Percentiles rank a stretch among this genome's conserved stretches.
Evolutionary conservation across 2,329 filamentous ascomycete species (phyloP).

Genomic region (Diaporthe batatas): DNA sequence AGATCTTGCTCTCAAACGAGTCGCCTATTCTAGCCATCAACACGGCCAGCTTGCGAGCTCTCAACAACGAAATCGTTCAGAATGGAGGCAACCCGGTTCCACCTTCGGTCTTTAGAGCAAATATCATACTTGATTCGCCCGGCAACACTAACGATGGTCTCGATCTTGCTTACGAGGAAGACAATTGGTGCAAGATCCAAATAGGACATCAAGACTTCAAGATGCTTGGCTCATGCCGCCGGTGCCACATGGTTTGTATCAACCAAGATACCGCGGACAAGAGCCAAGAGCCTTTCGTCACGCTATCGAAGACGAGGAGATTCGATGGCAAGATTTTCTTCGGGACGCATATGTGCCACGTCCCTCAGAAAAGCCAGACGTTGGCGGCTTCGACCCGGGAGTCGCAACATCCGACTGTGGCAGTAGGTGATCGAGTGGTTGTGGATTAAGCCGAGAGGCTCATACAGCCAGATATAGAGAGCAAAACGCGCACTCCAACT

Average conservation of each 20-base stretch:
- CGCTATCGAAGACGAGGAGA: constrained; percentile 86
- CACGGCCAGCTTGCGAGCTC: constrained; percentile 79
- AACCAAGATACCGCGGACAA: constrained; percentile 85
- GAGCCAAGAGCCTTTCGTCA: constrained; percentile 88
- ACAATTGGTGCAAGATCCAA: constrained; percentile 77
- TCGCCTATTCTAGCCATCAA: constrained; percentile 92
- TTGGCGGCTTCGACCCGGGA: constrained; percentile 45
- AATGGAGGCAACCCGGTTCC: constrained; percentile 75
- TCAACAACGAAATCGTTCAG: constrained; percentile 79
- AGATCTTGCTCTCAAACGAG: constrained; percentile 90
- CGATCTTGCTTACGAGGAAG: constrained; percentile 80
- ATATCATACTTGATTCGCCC: constrained; percentile 78
- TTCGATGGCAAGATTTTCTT: constrained; percentile 90
- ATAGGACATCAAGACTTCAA: constrained; percentile 76
- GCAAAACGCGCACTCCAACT: neutral
- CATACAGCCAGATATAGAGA: neutral
- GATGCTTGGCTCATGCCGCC: constrained; percentile 84
- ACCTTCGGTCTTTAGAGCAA: constrained; percentile 86
- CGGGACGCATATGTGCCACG: constrained; percentile 80
- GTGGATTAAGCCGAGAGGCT: constrained; percentile 43
- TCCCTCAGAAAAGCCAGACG: constrained; percentile 43
- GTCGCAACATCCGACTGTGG: constrained; percentile 59
- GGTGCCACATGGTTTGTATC: constrained; percentile 97
- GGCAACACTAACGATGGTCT: constrained; percentile 52
- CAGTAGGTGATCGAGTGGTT: constrained; percentile 61